Base-by-base conservation (phyloP, 805 yeast species). In the Starmerella tilneyi region DNA sequence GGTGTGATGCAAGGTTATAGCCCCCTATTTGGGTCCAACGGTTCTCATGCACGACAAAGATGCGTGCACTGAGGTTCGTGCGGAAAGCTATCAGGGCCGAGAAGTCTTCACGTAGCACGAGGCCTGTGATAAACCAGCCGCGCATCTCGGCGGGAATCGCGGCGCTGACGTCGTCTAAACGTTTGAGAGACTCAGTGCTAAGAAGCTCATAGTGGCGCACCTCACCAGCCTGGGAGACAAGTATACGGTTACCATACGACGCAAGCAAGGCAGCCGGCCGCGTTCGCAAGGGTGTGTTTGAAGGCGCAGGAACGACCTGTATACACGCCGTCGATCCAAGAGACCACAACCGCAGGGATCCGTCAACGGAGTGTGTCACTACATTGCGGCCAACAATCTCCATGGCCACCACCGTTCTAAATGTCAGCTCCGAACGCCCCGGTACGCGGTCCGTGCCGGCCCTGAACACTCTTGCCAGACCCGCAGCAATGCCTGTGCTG, bases 321-420 rank as follows among this genome's bases (percentile, higher is more conserved):
- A 66, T 33, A n/a, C 66, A 53, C 5, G 55, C 38, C 39, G 62
- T 56, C 4, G 66, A 53, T 0, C 56, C 50, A 3, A 79, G 54
- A 23, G 76, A 70, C 88, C 92, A 84, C 17, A 81, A 52, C 49
- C 76, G 73, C 28, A 84, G 52, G 4, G 59, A 60, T 53, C 73
- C 74, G 54, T 74, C 69, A 17, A 79, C 70, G 0, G 83, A 67
- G 26, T 78, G 63, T 0, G 85, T 73, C 4, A 73, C 64, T 15
- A 72, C 41, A 32, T 63, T 60, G 24, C 55, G 50, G 31, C 58
- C 51, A 15, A 54, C 53, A 4, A 57, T 55, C 37, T 58, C 67
- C 36, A 70, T 50, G 5, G 74, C 59, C 3, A 63, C 59, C 1
- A 58, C 61, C 0, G 71, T 61, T 31, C 64, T 61, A 9, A 64